Evolutionary conservation across 768 basidiomycete genomes (phyloP), one percentile per base, ranked within the genome.

Genomic region (Cystoderma amianthinum): DNA sequence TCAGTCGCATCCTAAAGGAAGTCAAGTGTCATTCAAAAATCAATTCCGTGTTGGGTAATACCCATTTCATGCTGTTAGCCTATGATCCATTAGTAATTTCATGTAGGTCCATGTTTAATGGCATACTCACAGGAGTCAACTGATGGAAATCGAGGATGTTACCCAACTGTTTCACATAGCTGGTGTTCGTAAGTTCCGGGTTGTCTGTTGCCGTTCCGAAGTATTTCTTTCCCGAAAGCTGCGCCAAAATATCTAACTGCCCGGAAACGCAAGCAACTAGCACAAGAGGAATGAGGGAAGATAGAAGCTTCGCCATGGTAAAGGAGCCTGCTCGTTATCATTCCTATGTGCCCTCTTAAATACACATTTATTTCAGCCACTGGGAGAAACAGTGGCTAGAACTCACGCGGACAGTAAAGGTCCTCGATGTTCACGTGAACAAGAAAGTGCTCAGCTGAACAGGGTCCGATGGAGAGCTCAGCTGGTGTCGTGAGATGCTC

Each of bases 1-100:
- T 79, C 76, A 15, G 72, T 76, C 2, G 72, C 68, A 47, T 74
- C 72, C 75, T 77, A 25, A 13, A 28, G 24, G 13, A 11, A 23
- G 38, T 30, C 9, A 9, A 30, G 28, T 9, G 15, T 30, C 10
- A 9, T 30, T 9, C 15, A 15, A 30, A 30, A 30, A 9, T 30
- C 28, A 9, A 30, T 15, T 30, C 9, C 28, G n/a, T 30, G 10
- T 30, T 30, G 28, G 10, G 9, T 9, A 9, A 15, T 44, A 71
- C 74, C 74, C 74, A 76, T 69, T 77, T 76, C 74, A 76, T 74
- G 44, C 64, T 67, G 49, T 75, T 75, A 15, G 60, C 59, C 58
- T 61, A 34, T 15, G 18, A 36, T 6, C 7, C 18, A 36, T 36
- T n/a, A 36, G 34, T 17, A 19, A 7, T 36, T 15, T 7, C 34